Evolutionary conservation across 2,329 filamentous ascomycete genomes (phyloP).

Genomic region (Neobulgaria alba): DNA sequence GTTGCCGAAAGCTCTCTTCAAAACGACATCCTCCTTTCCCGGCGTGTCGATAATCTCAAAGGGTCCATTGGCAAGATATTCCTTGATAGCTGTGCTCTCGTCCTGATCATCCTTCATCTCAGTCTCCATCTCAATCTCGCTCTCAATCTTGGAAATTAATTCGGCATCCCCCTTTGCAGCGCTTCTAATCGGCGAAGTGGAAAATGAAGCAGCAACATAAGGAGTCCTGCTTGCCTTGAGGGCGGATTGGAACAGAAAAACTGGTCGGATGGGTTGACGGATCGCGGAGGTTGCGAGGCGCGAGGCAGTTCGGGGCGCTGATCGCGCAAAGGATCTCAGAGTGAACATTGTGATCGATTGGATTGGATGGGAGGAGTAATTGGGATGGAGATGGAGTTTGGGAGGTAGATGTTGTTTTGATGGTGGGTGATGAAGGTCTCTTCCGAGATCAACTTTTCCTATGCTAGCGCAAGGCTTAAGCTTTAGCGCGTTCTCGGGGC

Average conservation of each 20-base stretch:
- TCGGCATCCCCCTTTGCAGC: conserved; percentile 55
- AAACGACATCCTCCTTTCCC: conserved; percentile 79
- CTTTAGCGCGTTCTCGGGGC: too few relatives aligned
- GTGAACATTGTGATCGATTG: conserved; percentile 50
- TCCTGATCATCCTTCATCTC: conserved; percentile 65
- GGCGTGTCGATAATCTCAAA: conserved; percentile 77
- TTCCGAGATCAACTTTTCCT: conserved; percentile 1
- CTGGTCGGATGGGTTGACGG: conserved; percentile 34
- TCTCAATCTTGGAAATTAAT: conserved; percentile 76
- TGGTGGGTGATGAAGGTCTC: too few relatives aligned
- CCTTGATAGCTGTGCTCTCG: conserved; percentile 68
- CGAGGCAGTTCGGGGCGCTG: conserved; percentile 54
- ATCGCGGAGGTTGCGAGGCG: conserved; percentile 46
- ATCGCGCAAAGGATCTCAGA: conserved; percentile 55
- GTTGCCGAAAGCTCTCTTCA: conserved; percentile 75
- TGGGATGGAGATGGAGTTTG: conserved; percentile 3
- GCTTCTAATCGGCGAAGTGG: conserved; percentile 34
- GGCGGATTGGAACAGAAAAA: conserved; percentile 23
- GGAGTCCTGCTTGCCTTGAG: conserved; percentile 23
- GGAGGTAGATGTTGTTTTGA: too few relatives aligned
- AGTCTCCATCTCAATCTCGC: conserved; percentile 76
- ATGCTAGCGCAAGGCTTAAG: conserved; percentile 1
- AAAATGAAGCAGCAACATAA: conserved; percentile 28
- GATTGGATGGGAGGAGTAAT: conserved; percentile 4
- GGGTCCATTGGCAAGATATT: conserved; percentile 77